phyloP scores from a whole-genome alignment of 2,329 filamentous ascomycete genomes.

The Penicillium freii region DNA sequence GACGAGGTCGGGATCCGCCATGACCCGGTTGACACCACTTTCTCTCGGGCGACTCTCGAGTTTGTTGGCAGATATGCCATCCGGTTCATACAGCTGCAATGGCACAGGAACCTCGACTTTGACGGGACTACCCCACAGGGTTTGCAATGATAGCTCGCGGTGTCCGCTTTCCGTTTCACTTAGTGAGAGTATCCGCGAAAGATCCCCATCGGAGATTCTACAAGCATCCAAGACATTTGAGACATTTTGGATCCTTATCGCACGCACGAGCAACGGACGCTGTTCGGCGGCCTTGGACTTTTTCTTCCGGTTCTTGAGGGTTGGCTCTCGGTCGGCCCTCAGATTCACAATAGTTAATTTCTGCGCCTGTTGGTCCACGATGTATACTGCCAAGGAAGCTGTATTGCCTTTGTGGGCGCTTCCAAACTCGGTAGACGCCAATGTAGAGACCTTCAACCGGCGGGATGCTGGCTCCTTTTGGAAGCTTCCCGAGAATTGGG shows the following conservation, averaged over 20 bases:
- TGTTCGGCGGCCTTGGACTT: constrained; percentile 27
- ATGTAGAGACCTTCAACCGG: constrained; percentile 59
- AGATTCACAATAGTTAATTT: constrained; percentile 67
- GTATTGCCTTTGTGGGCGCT: constrained; percentile 33
- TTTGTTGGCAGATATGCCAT: constrained; percentile 58
- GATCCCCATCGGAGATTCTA: constrained; percentile 64
- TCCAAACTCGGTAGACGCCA: constrained; percentile 49
- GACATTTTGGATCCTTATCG: constrained; percentile 55
- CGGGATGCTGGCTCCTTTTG: constrained; percentile 25
- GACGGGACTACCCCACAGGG: constrained; percentile 71
- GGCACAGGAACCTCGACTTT: constrained; percentile 61
- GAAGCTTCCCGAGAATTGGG: constrained; percentile 43
- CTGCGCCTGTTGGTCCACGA: constrained; percentile 67
- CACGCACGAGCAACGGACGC: constrained; percentile 34
- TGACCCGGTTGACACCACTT: constrained; percentile 46
- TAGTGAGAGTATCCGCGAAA: constrained; percentile 68
- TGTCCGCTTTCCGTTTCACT: constrained; percentile 63
- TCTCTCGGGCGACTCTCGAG: constrained; percentile 54
- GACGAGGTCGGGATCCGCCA: constrained; percentile 43
- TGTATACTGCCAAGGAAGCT: constrained; percentile 53
- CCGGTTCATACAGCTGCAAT: constrained; percentile 59
- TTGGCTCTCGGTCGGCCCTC: constrained; percentile 49
- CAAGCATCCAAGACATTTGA: constrained; percentile 71
- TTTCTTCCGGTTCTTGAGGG: constrained; percentile 30
- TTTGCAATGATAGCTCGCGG: constrained; percentile 68